These are phyloP conservation scores for Fusarium nisikadoi DNA, from an alignment of 2,329 filamentous ascomycete genomes.

Conservation along the genomic window DNA sequence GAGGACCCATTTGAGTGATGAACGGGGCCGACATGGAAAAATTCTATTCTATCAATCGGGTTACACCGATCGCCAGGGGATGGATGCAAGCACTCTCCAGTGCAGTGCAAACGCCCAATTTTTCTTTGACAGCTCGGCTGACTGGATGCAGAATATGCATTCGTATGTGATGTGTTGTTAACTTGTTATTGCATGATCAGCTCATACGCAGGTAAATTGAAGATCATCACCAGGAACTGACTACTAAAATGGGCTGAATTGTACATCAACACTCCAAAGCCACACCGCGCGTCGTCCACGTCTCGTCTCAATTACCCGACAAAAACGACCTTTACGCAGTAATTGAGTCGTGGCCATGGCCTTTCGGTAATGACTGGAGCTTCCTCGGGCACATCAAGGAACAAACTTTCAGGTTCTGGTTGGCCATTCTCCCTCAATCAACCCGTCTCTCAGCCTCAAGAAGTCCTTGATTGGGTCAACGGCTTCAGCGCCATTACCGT, in stretches of 20 bases:
- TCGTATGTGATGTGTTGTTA: constrained; percentile 39
- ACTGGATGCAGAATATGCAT: constrained; percentile 25
- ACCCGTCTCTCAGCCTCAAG: constrained; percentile 11
- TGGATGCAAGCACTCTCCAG: constrained; percentile 37
- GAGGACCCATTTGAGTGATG: constrained; percentile 5
- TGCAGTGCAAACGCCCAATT: constrained; percentile 13
- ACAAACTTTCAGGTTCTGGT: constrained; percentile 12
- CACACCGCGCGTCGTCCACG: background rate
- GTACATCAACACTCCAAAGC: background rate
- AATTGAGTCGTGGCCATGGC: constrained; percentile 24
- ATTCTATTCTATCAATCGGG: constrained; percentile 22
- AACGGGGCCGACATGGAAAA: constrained; percentile 14
- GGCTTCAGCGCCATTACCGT: constrained; percentile 22
- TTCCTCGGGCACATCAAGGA: constrained; percentile 2
- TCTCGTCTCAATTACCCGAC: constrained; percentile 1
- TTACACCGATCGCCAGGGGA: constrained; percentile 31
- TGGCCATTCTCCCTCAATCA: constrained; percentile 10
- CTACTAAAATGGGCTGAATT: background rate
- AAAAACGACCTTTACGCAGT: background rate
- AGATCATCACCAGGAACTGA: background rate
- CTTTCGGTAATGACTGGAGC: constrained; percentile 32
- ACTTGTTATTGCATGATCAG: constrained; percentile 35
- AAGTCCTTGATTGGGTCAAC: constrained; percentile 27
- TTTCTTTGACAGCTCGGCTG: constrained; percentile 33
- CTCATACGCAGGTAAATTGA: constrained; percentile 8